Conservation (phyloP, 2,329 filamentous ascomycete species). For the Pyrenophora teres region DNA sequence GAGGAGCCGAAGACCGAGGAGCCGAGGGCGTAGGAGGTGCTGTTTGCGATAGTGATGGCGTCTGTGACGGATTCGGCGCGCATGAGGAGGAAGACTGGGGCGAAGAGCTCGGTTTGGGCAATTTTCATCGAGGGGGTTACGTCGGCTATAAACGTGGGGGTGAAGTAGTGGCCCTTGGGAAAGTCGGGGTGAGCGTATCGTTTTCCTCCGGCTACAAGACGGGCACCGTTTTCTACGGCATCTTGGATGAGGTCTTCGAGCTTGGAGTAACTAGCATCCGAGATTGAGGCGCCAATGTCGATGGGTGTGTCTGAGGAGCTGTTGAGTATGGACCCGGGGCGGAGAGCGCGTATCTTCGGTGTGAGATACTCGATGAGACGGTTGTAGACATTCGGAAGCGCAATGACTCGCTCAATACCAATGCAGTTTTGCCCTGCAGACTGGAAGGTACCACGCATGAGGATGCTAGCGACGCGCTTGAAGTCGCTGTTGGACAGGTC, state of each 20-base stretch:
- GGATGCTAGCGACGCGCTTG: conserved; percentile 74
- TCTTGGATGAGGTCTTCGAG: conserved; percentile 78
- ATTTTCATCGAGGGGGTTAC: conserved; percentile 86
- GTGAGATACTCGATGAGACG: conserved; percentile 71
- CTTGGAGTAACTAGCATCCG: conserved; percentile 71
- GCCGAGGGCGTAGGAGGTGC: conserved; percentile 82
- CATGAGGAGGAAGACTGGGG: conserved; percentile 86
- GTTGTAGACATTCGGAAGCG: conserved; percentile 75
- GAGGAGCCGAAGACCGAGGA: conserved; percentile 79
- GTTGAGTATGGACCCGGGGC: conserved; percentile 72
- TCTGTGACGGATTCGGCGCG: conserved; percentile 67
- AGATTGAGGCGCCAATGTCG: conserved; percentile 91
- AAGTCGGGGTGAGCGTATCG: conserved; percentile 73
- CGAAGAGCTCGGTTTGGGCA: conserved; percentile 90
- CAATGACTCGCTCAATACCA: conserved; percentile 91
- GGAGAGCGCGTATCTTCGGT: conserved; percentile 73
- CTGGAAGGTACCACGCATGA: conserved; percentile 93
- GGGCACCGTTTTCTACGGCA: conserved; percentile 78
- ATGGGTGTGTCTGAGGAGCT: conserved; percentile 53
- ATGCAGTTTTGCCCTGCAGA: conserved; percentile 97
- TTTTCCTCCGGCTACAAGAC: conserved; percentile 78
- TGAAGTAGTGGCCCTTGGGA: conserved; percentile 86
- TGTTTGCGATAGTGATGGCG: conserved; percentile 80
- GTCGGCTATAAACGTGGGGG: conserved; percentile 86
- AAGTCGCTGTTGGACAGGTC: conserved; percentile 69